These are phyloP conservation scores for Cryptococcus jaspeensis DNA, from an alignment of 1,284 basidiomycete genomes.

Conservation along the genomic window DNA sequence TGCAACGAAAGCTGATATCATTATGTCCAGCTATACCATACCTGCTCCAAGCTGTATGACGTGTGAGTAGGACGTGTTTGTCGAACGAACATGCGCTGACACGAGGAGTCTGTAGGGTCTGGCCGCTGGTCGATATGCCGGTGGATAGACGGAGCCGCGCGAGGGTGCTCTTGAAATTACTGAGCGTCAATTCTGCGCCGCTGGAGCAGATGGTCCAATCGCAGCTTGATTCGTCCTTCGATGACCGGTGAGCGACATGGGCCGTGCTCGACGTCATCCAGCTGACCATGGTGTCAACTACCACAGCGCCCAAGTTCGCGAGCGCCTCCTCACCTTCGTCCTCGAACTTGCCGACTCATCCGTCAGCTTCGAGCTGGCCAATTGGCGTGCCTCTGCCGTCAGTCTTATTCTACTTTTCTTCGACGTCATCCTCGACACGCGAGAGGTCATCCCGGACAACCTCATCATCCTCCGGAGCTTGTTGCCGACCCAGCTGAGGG, in stretches of 20 bases:
- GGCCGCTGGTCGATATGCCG: slow-evolving; percentile 30
- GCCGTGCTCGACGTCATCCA: background rate
- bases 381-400: slow-evolving; percentile 29
- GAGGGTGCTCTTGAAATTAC: slow-evolving; percentile 33
- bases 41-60: slow-evolving; percentile 11
- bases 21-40: slow-evolving; percentile 10
- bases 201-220: slow-evolving; percentile 26
- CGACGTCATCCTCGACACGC: slow-evolving; percentile 22
- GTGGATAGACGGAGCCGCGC: slow-evolving; percentile 25
- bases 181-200: slow-evolving; percentile 31
- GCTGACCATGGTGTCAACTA: background rate
- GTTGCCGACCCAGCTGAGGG: slow-evolving; percentile 29
- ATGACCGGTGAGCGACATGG: slow-evolving; percentile 14
- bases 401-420: slow-evolving; percentile 35
- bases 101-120: slow-evolving; percentile 18
- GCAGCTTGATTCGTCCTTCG: slow-evolving; percentile 11
- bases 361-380: slow-evolving; percentile 19
- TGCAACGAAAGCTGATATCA: too few relatives aligned
- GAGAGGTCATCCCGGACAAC: slow-evolving; percentile 25
- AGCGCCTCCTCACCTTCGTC: slow-evolving; percentile 33
- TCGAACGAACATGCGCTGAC: background rate
- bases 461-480: slow-evolving; percentile 27
- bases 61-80: slow-evolving; percentile 10
- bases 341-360: slow-evolving; percentile 36
- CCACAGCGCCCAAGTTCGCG: slow-evolving; percentile 18